Percentiles rank a stretch among this genome's conserved stretches.
Conservation (phyloP, 192 early-diverging fungal genomes). For the Coemansia sp. region DNA sequence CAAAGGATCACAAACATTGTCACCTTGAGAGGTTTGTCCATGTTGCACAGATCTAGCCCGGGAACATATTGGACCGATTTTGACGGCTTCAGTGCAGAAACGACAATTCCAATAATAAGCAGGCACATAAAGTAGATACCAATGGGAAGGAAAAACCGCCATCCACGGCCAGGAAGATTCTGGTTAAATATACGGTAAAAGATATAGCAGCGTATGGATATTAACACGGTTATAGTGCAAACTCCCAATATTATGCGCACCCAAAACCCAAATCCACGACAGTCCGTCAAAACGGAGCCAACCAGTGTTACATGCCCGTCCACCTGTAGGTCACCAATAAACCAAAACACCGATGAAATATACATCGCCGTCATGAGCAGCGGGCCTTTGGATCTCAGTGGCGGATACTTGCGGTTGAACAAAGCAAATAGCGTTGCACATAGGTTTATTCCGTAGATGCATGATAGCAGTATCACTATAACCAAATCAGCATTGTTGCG, state of each 20-base stretch:
- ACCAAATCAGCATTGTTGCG: conserved; percentile 15
- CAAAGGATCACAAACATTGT: conserved; percentile 26
- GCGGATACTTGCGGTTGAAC: conserved; percentile 40
- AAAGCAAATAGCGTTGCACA: conserved; percentile 22
- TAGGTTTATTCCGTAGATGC: conserved; percentile 21
- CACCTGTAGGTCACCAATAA: conserved; percentile 31
- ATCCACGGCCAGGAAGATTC: conserved; percentile 9
- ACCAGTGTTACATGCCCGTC: conserved; percentile 28
- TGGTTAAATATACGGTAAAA: conserved; percentile 27
- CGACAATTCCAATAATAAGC: conserved; percentile 15
- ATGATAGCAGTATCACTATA: conserved; percentile 7
- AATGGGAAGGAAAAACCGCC: conserved; percentile 25
- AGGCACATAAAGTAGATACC: conserved; percentile 9
- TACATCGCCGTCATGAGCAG: conserved; percentile 23
- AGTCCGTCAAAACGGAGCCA: conserved; percentile 16
- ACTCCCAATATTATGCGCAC: conserved; percentile 37
- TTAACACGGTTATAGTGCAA: conserved; percentile 16
- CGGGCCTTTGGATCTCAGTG: conserved; percentile 38
- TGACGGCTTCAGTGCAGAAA: conserved; percentile 5
- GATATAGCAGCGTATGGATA: conserved; percentile 23
- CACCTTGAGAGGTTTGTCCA: conserved; percentile 25
- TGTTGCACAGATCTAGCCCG: conserved; percentile 10
- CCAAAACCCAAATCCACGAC: conserved; percentile 36
- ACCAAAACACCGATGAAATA: conserved; percentile 25
- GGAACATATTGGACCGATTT: conserved; percentile 15